These are phyloP conservation scores for Phoenix dactylifera DNA, from an alignment of 176 grass and related monocot genomes.

Conservation along the genomic window DNA sequence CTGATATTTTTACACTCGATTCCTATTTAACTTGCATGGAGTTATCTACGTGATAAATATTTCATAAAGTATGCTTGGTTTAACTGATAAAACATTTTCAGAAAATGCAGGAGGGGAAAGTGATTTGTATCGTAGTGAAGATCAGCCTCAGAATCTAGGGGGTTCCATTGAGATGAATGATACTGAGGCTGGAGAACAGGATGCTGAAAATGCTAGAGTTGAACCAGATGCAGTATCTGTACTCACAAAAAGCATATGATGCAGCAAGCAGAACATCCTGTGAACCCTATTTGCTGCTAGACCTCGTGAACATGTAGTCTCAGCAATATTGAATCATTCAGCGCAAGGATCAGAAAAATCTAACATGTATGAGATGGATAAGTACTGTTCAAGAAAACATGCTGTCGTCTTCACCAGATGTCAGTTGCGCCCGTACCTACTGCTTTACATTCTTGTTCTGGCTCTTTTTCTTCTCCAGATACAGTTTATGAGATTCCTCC, in stretches of 20 bases:
- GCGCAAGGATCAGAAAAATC: no score
- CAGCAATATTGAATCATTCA: no score
- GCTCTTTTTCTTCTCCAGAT: neutral
- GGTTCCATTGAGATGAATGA: neutral
- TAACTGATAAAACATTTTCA: no score
- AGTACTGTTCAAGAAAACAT: neutral
- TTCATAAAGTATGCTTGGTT: no score
- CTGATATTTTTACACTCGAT: no score
- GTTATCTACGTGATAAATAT: no score
- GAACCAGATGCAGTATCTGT: slow-evolving; percentile 7
- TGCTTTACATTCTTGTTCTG: slow-evolving; percentile 1
- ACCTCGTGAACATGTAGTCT: no score
- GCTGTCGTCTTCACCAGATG: neutral
- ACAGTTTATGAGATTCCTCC: neutral
- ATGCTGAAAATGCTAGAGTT: neutral
- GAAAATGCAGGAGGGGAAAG: slow-evolving; percentile 1
- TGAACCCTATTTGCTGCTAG: no score
- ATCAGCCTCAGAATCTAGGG: neutral
- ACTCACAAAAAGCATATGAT: neutral
- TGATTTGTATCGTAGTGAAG: neutral
- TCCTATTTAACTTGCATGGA: no score
- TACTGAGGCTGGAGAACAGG: no score
- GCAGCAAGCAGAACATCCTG: no score
- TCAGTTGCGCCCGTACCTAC: neutral
- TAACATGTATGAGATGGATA: no score